These are phyloP conservation scores for Cryptosporidium bovis DNA, from an alignment of 169 alveolate genomes.

Conservation along the genomic window DNA sequence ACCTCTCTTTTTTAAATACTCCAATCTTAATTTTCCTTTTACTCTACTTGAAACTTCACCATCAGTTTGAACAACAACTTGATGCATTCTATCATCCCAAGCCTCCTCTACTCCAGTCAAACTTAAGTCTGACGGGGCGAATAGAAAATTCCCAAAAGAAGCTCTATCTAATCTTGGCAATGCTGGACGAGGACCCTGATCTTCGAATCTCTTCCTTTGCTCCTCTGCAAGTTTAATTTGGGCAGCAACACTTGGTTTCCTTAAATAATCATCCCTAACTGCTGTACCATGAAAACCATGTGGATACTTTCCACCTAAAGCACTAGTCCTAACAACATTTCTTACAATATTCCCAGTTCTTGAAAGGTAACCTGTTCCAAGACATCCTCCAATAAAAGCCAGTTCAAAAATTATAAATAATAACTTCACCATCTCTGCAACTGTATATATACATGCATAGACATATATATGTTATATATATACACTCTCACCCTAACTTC, in stretches of 20 bases:
- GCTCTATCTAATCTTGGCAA: constrained; percentile 61
- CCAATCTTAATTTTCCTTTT: constrained; percentile 49
- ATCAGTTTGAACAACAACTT: constrained; percentile 69
- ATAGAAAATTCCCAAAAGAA: constrained; percentile 9
- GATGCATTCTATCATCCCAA: constrained; percentile 68
- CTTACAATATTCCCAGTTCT: constrained; percentile 48
- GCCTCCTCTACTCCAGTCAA: constrained; percentile 73
- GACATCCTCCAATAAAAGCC: constrained; percentile 65
- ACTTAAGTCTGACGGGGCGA: constrained; percentile 63
- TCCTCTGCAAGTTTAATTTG: constrained; percentile 60
- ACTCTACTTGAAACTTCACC: constrained; percentile 65
- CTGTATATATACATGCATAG: constrained; percentile 7
- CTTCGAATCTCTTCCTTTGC: constrained; percentile 14
- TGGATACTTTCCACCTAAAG: constrained; percentile 18
- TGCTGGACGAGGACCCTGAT: constrained; percentile 1
- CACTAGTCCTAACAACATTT: background rate
- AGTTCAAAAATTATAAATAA: constrained; percentile 39
- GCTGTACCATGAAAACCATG: background rate
- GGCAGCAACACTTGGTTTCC: constrained; percentile 14
- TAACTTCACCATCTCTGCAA: constrained; percentile 1
- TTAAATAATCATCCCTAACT: constrained; percentile 1
- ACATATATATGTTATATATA: background rate
- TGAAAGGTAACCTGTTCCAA: constrained; percentile 57
- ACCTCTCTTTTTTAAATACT: constrained; percentile 49
- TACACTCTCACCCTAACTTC: background rate